Base-by-base conservation (phyloP, 2,329 filamentous ascomycete species). In the Juglanconis oblonga region DNA sequence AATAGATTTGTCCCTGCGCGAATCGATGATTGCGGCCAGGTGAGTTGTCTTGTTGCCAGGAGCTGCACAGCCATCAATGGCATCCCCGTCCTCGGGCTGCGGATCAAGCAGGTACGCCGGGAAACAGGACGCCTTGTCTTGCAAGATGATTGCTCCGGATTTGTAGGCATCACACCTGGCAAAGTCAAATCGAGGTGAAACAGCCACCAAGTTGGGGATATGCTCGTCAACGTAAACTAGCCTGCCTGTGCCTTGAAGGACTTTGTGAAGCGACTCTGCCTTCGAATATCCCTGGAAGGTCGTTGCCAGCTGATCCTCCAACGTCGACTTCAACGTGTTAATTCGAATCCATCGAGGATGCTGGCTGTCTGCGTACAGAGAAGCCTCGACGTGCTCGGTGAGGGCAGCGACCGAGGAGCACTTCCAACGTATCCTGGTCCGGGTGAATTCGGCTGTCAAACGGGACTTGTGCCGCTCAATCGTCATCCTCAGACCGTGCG, bases 1-100 rank as follows among this genome's bases (percentile, higher is more conserved):
- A 10, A n/a, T n/a, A 9, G 48, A 10, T 45, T 74, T 76, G 0
- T 73, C 72, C 3, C 70, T 71, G 55, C 75, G 76, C 52, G 73
- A 76, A 55, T 72, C 78, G 52, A 95, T 69, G 4, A 97, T 85
- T 2, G 92, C 89, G 0, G 93, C 92, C 51, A 96, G 76, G 72
- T 98, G 95, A 7, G 94, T 98, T 1, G 95, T 98, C 76, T 99
- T 99, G 74, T 99, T 99, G 5, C 95, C 95, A 1, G 95, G 95
- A 0, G 95, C 95, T 0, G 95, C 91, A 71, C 94, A 98, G 0
- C 91, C 91, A 73, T 99, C 95, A n/a, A 98, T 85, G 8, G 96
- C 79, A 68, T 95, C 87, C 31, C 91, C 91, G 64, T 88, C 84
- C 59, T 84, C 79, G 8, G 85, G 77, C 0, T 76, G 77, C 0